A percentile compares a stretch with the other conserved stretches of the same genome.
phyloP scores from a whole-genome alignment of 1,284 basidiomycete genomes.

The Takashimella koratensis region DNA sequence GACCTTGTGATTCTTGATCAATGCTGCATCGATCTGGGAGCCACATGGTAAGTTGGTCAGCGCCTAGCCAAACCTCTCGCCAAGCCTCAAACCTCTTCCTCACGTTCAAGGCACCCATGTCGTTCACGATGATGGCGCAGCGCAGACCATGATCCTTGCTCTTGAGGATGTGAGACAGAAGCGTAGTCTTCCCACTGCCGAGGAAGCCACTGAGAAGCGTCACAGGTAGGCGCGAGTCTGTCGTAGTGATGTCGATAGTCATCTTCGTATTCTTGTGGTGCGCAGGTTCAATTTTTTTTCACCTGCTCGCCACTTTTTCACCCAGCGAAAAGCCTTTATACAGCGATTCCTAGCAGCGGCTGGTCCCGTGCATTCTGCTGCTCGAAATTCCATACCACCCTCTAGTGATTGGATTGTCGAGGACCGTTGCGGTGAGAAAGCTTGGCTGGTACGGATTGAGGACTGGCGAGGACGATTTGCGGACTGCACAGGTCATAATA shows the following conservation, averaged over 20 bases:
- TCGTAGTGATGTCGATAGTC: background rate
- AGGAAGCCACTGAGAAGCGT: conserved; percentile 52
- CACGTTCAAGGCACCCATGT: conserved; percentile 48
- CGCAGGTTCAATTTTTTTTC: no score
- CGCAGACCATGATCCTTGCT: conserved; percentile 49
- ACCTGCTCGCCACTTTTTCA: no score
- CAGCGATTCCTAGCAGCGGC: no score
- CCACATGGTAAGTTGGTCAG: background rate
- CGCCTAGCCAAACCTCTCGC: background rate
- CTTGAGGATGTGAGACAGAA: conserved; percentile 51
- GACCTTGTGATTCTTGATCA: conserved; percentile 49
- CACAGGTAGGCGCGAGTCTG: conserved; percentile 46
- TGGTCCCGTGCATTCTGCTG: no score
- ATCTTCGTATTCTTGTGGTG: no score
- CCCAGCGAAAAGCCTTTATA: no score
- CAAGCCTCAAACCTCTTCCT: no score
- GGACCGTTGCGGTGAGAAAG: no score
- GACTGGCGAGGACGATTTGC: no score
- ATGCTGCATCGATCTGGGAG: conserved; percentile 49
- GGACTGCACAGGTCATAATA: background rate
- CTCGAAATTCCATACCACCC: no score
- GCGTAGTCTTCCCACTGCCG: conserved; percentile 53
- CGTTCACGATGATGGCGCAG: conserved; percentile 52
- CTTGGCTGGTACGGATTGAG: no score
- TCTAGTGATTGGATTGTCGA: no score